A percentile compares a stretch with the other conserved stretches of the same genome.
These are phyloP conservation scores for Kodamaea arcana DNA, from an alignment of 1,139 yeast genomes.

Conservation along the genomic window DNA sequence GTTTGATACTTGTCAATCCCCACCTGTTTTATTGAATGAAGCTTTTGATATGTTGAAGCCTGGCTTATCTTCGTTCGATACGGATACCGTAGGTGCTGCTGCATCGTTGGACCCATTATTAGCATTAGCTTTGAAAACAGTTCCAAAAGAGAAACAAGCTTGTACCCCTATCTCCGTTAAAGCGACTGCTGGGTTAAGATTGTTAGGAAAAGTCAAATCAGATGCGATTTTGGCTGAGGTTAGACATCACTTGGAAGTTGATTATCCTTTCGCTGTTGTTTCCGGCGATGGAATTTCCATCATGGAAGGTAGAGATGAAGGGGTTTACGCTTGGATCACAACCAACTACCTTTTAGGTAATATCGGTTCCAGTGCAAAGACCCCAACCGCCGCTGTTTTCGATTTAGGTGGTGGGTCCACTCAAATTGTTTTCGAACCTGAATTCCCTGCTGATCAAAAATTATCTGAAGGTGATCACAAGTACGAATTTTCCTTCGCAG, in stretches of 20 bases:
- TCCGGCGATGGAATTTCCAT: slow-evolving; percentile 72
- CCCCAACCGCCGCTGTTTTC: slow-evolving; percentile 91
- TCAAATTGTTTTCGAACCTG: slow-evolving; percentile 96
- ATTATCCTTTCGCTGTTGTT: slow-evolving; percentile 90
- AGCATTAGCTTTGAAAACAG: slow-evolving; percentile 64
- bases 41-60: slow-evolving; percentile 87
- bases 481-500: slow-evolving; percentile 76
- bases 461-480: slow-evolving; percentile 89
- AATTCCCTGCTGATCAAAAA: slow-evolving; percentile 45
- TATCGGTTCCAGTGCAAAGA: slow-evolving; percentile 69
- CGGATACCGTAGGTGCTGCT: slow-evolving; percentile 83
- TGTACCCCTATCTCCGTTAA: slow-evolving; percentile 95
- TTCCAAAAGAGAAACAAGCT: slow-evolving; percentile 66
- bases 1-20: slow-evolving; percentile 78
- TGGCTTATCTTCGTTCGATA: slow-evolving; percentile 82
- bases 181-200: slow-evolving; percentile 96
- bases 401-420: slow-evolving; percentile 99
- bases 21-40: slow-evolving; percentile 77
- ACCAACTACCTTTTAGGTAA: slow-evolving; percentile 89
- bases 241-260: slow-evolving; percentile 62
- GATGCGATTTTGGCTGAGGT: slow-evolving; percentile 71
- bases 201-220: slow-evolving; percentile 74
- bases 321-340: slow-evolving; percentile 99
- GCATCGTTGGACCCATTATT: slow-evolving; percentile 77
- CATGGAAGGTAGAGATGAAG: slow-evolving; percentile 96